Conservation (phyloP, 305 asterid genomes). For the Fraxinus sp. region DNA sequence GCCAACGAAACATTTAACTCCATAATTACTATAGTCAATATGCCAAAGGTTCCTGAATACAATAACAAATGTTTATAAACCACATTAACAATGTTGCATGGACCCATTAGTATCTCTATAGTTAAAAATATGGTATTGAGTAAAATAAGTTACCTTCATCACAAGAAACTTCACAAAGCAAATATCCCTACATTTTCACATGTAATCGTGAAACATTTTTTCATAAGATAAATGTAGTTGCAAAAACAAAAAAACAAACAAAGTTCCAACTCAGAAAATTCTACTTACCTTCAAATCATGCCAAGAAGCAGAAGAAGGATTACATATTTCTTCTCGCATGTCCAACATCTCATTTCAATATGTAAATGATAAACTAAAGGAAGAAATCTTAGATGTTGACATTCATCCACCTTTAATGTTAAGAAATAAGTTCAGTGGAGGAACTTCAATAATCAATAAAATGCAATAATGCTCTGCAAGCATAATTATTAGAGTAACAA, state of each 20-base stretch:
- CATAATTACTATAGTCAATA: neutral
- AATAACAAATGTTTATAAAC: neutral
- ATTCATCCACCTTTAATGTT: constrained; percentile 63
- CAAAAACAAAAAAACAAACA: no score
- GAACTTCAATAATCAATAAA: constrained; percentile 22
- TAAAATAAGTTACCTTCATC: no score
- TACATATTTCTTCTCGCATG: neutral
- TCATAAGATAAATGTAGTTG: no score
- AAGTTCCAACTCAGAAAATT: no score
- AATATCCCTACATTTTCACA: no score
- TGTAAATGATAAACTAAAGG: constrained; percentile 21
- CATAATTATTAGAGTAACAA: neutral
- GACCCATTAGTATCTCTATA: neutral
- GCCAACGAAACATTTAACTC: no score
- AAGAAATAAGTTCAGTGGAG: constrained; percentile 25
- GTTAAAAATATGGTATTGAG: neutral
- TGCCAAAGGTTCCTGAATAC: neutral
- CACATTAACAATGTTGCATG: neutral
- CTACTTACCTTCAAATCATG: no score
- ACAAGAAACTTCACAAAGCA: no score
- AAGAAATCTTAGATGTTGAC: constrained; percentile 80
- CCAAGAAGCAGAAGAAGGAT: no score
- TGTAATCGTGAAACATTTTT: no score
- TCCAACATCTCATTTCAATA: constrained; percentile 2
- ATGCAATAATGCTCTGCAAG: constrained; percentile 21